Base-by-base conservation (phyloP, 306 rosid genomes). In the Ammopiptanthus mongolicus region DNA sequence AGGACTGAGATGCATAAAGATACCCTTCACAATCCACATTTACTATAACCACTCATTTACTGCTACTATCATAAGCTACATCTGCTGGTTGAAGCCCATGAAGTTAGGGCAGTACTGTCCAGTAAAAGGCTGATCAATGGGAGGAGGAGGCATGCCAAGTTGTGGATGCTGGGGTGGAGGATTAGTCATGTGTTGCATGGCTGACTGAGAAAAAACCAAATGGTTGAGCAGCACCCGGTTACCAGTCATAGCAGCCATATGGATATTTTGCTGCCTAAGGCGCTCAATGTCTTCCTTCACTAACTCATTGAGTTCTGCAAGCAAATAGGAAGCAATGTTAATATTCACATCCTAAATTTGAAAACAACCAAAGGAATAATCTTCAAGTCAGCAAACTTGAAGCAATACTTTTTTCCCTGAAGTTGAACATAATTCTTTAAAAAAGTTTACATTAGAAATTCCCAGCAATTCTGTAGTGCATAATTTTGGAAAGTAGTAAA, bases 281-380 rank as follows among this genome's bases (percentile, higher is more conserved):
- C 93, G 89, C 78, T 91, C 89, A 56, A 91, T 83, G 87, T 94
- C 98, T 55, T 88, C 94, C 86, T 66, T 91, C 82, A 94, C 44
- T 55, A 91, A 86, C 66, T 90, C 96, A 55, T 90, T 91, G 74
- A 94, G 86, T 41, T 95, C 98, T 94, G 89, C 8, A 47, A 52
- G 59, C 15, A 63, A 52, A 50, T 3, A n/a, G 29, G 18, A 8
- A 21, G 51, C 58, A 10, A 61, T 5, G 66, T 71, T 19, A 47
- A 57, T 39, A 37, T 23, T 73, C 51, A 3, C 9, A 5, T 15
- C 19, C 29, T 29, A 51, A 81, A 53, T 48, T 22, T 31, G 21
- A 28, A 41, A 53, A 4, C 29, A 50, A 28, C 10, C 13, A 71
- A 52, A 25, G 25, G 56, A 44, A 10, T 17, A 51, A 50, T 44